Evolutionary conservation across 371 early-diverging fungal species (phyloP).

Genomic region (Blastocladiella emersonii): DNA sequence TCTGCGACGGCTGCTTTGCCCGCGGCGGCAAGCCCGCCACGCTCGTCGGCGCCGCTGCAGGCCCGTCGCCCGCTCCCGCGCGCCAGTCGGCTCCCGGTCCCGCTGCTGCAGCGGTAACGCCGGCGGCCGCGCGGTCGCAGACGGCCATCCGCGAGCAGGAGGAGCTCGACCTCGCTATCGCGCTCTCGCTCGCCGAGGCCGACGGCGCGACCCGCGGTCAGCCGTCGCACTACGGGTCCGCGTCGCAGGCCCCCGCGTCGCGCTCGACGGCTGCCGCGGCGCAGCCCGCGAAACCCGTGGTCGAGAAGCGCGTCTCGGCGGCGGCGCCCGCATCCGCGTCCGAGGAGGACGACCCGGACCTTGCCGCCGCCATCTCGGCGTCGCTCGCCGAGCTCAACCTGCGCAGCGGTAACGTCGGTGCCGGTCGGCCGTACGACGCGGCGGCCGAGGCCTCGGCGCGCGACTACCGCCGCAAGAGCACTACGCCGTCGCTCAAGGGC

Average conservation of each 20-base stretch:
- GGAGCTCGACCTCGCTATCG: constrained; percentile 75
- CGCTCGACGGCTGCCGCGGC: no score
- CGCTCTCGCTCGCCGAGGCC: constrained; percentile 61
- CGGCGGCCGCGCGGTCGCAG: constrained; percentile 8
- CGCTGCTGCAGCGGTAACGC: neutral
- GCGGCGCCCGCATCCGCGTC: neutral
- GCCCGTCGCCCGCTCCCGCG: neutral
- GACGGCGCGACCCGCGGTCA: constrained; percentile 20
- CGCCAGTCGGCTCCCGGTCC: no score
- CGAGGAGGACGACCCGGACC: constrained; percentile 69
- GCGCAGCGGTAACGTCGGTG: no score
- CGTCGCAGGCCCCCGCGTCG: no score
- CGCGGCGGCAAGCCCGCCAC: constrained; percentile 18
- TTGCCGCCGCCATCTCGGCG: constrained; percentile 84
- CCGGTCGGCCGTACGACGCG: no score
- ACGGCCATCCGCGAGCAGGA: no score
- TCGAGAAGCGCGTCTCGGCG: no score
- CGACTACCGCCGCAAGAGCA: constrained; percentile 7
- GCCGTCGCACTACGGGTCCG: constrained; percentile 3
- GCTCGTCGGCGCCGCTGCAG: neutral
- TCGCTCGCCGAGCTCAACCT: constrained; percentile 56
- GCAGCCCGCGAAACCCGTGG: no score
- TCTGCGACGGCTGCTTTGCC: constrained; percentile 75
- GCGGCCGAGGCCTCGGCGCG: constrained; percentile 1
- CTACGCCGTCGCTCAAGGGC: constrained; percentile 7